Percentiles rank a stretch among this genome's conserved stretches.
These are phyloP conservation scores for Chrysoporthe deuterocubensis DNA, from an alignment of 2,329 filamentous ascomycete genomes.

Conservation along the genomic window DNA sequence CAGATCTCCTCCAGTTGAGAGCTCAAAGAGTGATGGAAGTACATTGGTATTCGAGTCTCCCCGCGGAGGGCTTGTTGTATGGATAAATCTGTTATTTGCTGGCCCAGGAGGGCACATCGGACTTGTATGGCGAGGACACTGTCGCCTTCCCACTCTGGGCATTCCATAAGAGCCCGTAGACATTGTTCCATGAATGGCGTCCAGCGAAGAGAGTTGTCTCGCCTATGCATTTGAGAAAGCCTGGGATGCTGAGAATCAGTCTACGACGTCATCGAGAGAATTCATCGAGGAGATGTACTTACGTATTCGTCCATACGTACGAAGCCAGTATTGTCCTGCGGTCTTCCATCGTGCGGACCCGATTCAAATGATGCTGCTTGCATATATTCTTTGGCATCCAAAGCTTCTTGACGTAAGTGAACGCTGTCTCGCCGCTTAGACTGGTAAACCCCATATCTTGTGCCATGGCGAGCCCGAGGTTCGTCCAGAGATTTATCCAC, in stretches of 20 bases:
- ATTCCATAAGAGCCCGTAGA: conserved; percentile 49
- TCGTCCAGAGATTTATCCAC: conserved; percentile 48
- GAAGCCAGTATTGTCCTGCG: conserved; percentile 52
- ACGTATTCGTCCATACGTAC: conserved; percentile 49
- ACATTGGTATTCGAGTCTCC: conserved; percentile 30
- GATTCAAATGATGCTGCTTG: conserved; percentile 29
- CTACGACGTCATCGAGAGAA: neutral
- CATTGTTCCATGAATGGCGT: conserved; percentile 63
- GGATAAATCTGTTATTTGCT: conserved; percentile 34
- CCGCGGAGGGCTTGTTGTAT: conserved; percentile 22
- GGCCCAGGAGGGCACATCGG: conserved; percentile 46
- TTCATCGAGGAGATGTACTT: conserved; percentile 21
- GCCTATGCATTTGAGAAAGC: conserved; percentile 42
- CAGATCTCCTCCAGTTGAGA: conserved; percentile 35
- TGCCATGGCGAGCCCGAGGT: conserved; percentile 48
- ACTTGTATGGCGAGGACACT: conserved; percentile 49
- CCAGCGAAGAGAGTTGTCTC: conserved; percentile 59
- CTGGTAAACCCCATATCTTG: conserved; percentile 52
- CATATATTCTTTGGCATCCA: conserved; percentile 14
- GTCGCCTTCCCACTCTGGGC: conserved; percentile 54
- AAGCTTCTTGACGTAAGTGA: conserved; percentile 40
- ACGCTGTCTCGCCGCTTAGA: conserved; percentile 39
- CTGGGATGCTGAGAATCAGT: conserved; percentile 14
- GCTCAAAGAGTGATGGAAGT: conserved; percentile 34
- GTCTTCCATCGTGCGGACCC: conserved; percentile 52